These are phyloP conservation scores for Pilasporangium apinafurcum DNA, from an alignment of 352 stramenopile species.

Conservation along the genomic window DNA sequence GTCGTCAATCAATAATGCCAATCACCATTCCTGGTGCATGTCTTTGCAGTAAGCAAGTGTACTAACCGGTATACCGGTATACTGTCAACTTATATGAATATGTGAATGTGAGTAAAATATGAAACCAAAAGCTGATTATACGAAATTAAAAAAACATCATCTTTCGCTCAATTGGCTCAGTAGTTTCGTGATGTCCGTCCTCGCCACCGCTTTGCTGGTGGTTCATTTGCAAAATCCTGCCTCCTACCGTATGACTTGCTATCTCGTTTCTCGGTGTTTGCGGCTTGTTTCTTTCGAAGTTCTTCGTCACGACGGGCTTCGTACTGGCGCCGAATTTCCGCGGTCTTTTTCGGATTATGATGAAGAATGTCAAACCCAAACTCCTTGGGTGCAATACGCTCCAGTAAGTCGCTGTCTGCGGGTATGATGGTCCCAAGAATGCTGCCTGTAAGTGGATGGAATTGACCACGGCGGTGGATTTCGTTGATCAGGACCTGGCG, in stretches of 20 bases:
- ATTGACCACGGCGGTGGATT: constrained; percentile 60
- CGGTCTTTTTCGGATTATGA: constrained; percentile 66
- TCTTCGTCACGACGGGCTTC: constrained; percentile 58
- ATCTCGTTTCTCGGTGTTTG: constrained; percentile 11
- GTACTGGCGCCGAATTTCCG: constrained; percentile 51
- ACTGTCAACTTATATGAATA: too few relatives aligned
- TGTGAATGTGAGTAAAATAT: too few relatives aligned
- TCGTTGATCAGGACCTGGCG: constrained; percentile 67
- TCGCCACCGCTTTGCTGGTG: constrained; percentile 57
- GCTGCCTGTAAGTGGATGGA: constrained; percentile 51
- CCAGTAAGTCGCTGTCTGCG: constrained; percentile 54
- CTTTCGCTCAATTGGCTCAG: too few relatives aligned
- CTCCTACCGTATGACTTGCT: constrained; percentile 9
- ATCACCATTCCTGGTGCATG: too few relatives aligned
- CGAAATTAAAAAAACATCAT: too few relatives aligned
- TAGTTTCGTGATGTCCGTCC: constrained; percentile 32
- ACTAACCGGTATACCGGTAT: too few relatives aligned
- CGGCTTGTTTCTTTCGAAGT: constrained; percentile 36
- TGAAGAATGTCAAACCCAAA: constrained; percentile 73
- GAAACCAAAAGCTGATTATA: too few relatives aligned
- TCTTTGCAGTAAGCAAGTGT: too few relatives aligned
- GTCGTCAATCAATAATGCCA: too few relatives aligned
- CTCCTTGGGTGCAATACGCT: constrained; percentile 34
- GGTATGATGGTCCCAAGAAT: constrained; percentile 76
- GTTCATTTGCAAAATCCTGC: constrained; percentile 14